Conservation (phyloP, 73 alveolate genomes). For the Loxodes magnus region DNA sequence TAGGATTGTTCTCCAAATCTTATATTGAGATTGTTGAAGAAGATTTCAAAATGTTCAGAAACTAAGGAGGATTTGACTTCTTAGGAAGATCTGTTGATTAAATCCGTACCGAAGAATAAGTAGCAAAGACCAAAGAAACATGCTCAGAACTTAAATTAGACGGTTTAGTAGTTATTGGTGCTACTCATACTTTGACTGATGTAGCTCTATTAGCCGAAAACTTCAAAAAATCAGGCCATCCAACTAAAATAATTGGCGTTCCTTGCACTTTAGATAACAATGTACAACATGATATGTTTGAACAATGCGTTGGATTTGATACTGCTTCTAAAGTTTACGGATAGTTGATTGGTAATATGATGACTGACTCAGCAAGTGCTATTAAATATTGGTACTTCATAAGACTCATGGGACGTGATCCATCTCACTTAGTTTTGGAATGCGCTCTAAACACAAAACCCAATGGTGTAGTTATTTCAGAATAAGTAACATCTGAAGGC, state of each 20-base stretch:
- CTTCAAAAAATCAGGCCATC: constrained; percentile 21
- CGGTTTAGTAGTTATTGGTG: constrained; percentile 85
- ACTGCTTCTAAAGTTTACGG: constrained; percentile 69
- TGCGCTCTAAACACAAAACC: constrained; percentile 80
- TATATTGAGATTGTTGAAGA: constrained; percentile 31
- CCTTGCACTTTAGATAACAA: constrained; percentile 78
- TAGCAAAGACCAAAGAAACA: constrained; percentile 15
- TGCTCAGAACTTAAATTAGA: constrained; percentile 36
- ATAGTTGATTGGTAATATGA: constrained; percentile 62
- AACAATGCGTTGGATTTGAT: constrained; percentile 71
- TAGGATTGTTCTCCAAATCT: constrained; percentile 35
- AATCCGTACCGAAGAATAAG: constrained; percentile 21
- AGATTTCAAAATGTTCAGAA: constrained; percentile 33
- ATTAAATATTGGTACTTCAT: constrained; percentile 82
- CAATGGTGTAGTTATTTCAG: constrained; percentile 53
- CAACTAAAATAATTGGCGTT: constrained; percentile 59
- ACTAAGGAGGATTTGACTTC: constrained; percentile 58
- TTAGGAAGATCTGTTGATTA: constrained; percentile 46
- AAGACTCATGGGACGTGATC: constrained; percentile 82
- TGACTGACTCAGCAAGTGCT: constrained; percentile 75
- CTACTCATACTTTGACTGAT: constrained; percentile 76
- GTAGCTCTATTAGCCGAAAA: constrained; percentile 62
- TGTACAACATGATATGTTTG: constrained; percentile 51
- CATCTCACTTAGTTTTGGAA: constrained; percentile 81
- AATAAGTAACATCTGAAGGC: constrained; percentile 46